Evolutionary conservation across 1,284 basidiomycete genomes (phyloP).

Genomic region (Ceratobasidium sp.): DNA sequence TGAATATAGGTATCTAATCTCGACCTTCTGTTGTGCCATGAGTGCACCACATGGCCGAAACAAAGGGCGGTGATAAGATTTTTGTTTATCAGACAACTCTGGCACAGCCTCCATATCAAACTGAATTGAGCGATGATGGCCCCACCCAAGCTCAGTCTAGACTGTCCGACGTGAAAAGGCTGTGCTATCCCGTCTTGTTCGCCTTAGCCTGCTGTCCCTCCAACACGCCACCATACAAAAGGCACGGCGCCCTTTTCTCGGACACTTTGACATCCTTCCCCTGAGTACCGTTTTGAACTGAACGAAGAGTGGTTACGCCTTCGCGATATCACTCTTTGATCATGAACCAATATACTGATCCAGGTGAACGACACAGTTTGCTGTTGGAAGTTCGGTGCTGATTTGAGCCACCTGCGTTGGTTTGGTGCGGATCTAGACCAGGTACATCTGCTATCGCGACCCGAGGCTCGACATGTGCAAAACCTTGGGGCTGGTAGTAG

Average conservation of each 20-base stretch:
- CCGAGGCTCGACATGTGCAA: not conserved
- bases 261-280: not conserved
- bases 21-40: no score
- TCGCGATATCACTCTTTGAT: not conserved
- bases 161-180: constrained; percentile 2
- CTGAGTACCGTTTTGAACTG: not conserved
- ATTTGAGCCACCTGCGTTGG: not conserved
- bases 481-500: not conserved
- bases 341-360: not conserved
- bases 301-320: not conserved
- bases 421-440: constrained; percentile 2
- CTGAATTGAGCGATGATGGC: no score
- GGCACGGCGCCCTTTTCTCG: not conserved
- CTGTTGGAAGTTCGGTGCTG: not conserved
- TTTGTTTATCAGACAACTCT: no score
- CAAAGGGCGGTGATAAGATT: no score
- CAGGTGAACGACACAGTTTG: not conserved
- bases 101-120: no score
- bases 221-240: not conserved
- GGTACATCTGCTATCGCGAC: not conserved
- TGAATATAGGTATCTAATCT: no score
- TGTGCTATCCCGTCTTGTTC: not conserved
- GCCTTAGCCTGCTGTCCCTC: not conserved
- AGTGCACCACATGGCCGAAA: no score
- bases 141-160: not conserved